A percentile compares a stretch with the other conserved stretches of the same genome.
Conservation (phyloP, 2,329 filamentous ascomycete species). For the Penicillium thymicola region DNA sequence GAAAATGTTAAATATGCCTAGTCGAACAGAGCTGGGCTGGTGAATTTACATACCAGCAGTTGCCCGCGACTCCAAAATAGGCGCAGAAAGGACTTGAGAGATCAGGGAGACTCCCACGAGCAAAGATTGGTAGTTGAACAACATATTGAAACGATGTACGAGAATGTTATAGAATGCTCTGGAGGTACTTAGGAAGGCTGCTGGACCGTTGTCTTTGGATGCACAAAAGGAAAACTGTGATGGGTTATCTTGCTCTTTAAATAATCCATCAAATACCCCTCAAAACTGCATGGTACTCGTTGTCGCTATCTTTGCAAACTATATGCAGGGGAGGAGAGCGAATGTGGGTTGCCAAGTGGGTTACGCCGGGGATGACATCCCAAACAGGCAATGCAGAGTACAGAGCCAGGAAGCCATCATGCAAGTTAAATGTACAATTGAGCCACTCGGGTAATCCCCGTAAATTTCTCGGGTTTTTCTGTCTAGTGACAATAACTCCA, state of each 20-base stretch:
- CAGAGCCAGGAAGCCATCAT: not conserved
- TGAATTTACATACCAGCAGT: slow-evolving; percentile 9
- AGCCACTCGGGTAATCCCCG: slow-evolving; percentile 2
- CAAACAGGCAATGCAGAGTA: not conserved
- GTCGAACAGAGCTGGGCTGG: not conserved
- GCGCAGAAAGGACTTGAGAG: slow-evolving; percentile 10
- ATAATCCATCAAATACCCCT: not conserved
- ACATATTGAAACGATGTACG: slow-evolving; percentile 3
- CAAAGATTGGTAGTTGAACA: slow-evolving; percentile 4
- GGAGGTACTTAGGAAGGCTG: not conserved
- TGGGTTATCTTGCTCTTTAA: not conserved
- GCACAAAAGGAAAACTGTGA: not conserved
- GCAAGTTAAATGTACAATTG: not conserved
- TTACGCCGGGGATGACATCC: not conserved
- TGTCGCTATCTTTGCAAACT: not conserved
- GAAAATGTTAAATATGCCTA: not conserved
- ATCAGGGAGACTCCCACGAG: slow-evolving; percentile 4
- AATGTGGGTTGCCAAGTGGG: not conserved
- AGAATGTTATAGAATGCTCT: not conserved
- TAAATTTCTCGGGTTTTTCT: not conserved
- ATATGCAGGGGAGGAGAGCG: not conserved
- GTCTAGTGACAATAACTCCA: not conserved
- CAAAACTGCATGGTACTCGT: not conserved
- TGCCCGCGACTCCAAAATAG: slow-evolving; percentile 13
- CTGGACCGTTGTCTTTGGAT: not conserved